Base-by-base conservation (phyloP, 768 basidiomycete species). In the Mrakia frigida region DNA sequence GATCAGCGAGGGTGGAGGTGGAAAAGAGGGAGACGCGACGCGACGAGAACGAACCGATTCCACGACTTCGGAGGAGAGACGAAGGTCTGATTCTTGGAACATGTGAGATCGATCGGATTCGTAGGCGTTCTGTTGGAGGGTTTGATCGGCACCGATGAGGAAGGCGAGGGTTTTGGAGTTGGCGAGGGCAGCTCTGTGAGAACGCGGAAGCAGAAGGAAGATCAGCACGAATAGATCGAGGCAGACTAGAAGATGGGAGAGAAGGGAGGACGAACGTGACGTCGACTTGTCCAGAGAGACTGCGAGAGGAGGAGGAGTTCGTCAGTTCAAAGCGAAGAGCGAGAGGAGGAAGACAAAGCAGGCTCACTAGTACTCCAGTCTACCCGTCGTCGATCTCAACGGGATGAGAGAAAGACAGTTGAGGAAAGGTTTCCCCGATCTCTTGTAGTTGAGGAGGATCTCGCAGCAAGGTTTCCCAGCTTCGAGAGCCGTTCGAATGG, bases 381-480 rank as follows among this genome's bases (percentile, higher is more conserved):
- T 39, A 39, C 65, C 65, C 6, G 37, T 37, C 65, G 65, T 39
- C 35, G 65, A 68, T 6, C 65, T 11, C 25, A 68, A 23, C 10
- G 65, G 65, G 31, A 68, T 68, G 65, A 68, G 35, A 9, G 65
- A 68, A 23, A 68, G 37, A 25, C 35, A 39, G 37, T 39, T 68
- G 37, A 68, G 65, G 39, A 68, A 68, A 9, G 65, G 65, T 37
- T 68, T n/a, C 23, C 65, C 65, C 1, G 37, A 39, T 1, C 65
- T 39, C 37, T 68, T 68, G 37, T 68, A 68, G 65, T 68, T 68
- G 37, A 68, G 65, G 6, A 68, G 65, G 39, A 68, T 68, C 65
- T 68, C 65, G 65, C 65, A 68, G 23, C 65, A 68, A 5, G 65
- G 65, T 37, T 68, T 68, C 13, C 65, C 65, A 68, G 65, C 65